Base-by-base conservation (phyloP, 768 basidiomycete genomes). In the Serendipita sp. region DNA sequence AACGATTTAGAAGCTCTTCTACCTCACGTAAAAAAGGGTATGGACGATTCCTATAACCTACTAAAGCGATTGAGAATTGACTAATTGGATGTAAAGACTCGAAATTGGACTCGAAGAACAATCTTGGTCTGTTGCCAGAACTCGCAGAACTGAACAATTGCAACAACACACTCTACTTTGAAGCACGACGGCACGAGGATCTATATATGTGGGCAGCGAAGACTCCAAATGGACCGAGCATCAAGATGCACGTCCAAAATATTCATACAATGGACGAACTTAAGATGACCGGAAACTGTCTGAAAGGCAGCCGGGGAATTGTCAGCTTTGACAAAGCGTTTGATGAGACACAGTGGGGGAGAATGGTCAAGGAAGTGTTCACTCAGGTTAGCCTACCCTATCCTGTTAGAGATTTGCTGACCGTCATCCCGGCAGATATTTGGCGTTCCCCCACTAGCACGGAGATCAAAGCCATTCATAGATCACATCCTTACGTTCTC, bases 201-300 rank as follows among this genome's bases (percentile, higher is more conserved):
- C 78, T 99, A 60, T 99, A 98, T 71, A 74, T 98, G 66, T 99
- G 96, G 96, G 88, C 92, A 36, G 85, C 89, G 11, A 94, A 97
- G 74, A 90, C 93, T 41, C 96, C 96, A 23, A 99, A 99, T 71
- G 96, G 96, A 8, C 96, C 96, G 13, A 94, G 89, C 71, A 84
- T 94, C 72, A 97, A 97, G 74, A 81, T 97, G 79, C 96, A 98
- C 72, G 95, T 97, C 15, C 94, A 96, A 76, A 99, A 98, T 72
- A 81, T 95, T 64, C 96, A 99, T 74, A 99, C 96, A 47, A 98
- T 98, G 96, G 96, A 98, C 76, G 96, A 99, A 75, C 80, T 99
- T 68, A 98, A 98, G 78, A 89, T 99, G 94, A 95, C 93, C 4
- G 96, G 96, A 36, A 98, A 99, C 74, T 99, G 96, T 74, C 75